These are phyloP conservation scores for Aspergillus olivimuriae DNA, from an alignment of 495 filamentous ascomycete species.

Conservation along the genomic window DNA sequence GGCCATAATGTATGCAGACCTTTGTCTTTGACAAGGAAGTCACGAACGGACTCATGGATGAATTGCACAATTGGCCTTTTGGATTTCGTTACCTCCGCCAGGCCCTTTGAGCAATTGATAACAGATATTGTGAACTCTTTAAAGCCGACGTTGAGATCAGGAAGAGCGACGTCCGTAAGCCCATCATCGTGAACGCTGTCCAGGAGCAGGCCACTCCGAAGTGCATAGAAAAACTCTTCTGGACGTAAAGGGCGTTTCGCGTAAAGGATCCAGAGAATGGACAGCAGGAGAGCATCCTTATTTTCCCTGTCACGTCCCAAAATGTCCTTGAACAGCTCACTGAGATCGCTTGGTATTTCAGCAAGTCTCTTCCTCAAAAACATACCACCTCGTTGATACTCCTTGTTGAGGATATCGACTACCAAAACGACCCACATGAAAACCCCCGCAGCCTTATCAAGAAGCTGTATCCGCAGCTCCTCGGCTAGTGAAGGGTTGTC, in stretches of 20 bases:
- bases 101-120: conserved; percentile 35
- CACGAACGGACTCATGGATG: conserved; percentile 44
- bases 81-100: conserved; percentile 31
- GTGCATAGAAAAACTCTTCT: conserved; percentile 28
- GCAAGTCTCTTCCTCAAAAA: conserved; percentile 19
- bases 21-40: conserved; percentile 35
- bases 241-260: conserved; percentile 23
- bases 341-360: conserved; percentile 28
- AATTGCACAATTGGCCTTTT: conserved; percentile 31
- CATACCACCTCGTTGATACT: conserved; percentile 21
- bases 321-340: conserved; percentile 35
- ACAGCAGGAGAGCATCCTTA: conserved; percentile 22
- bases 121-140: conserved; percentile 24
- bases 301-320: conserved; percentile 22
- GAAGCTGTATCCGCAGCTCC: too few species aligned
- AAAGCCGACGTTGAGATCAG: too few species aligned
- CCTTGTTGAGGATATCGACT: conserved; percentile 37
- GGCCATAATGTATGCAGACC: conserved; percentile 32
- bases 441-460: conserved; percentile 34
- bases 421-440: conserved; percentile 47
- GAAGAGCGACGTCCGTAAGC: too few species aligned
- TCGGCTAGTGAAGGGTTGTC: conserved; percentile 8
- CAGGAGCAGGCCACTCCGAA: conserved; percentile 17
- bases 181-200: too few species aligned
- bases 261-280: conserved; percentile 33